Base-by-base conservation (phyloP, 2,329 filamentous ascomycete genomes). In the Ceratocystis cubensis region DNA sequence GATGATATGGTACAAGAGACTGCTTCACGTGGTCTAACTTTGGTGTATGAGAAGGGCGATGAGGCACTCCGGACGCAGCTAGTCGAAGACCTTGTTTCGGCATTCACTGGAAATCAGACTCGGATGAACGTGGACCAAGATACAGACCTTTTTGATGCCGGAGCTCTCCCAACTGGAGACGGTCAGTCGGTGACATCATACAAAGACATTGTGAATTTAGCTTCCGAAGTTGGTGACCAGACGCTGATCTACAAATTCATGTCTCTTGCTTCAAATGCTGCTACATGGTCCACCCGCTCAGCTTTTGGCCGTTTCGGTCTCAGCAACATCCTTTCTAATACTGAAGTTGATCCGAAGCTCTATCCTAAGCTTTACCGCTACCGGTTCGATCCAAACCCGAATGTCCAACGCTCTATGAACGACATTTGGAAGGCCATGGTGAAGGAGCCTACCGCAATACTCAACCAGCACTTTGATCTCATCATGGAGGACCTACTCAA, bases 171-270 rank as follows among this genome's bases (percentile, higher is more conserved):
- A 0, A 97, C 92, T 0, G 91, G 92, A 2, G 91, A 96, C 70
- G 91, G 91, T 6, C 90, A 83, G 70, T 91, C 91, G 0, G 84
- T 97, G 66, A 96, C 91, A 0, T 97, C 93, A 0, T 99, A 99
- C 78, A 96, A 96, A 74, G 94, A 99, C 73, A 97, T 99, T 70
- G 89, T 99, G 75, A 94, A 92, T 71, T 80, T 99, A 61, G 94
- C 94, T n/a, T 90, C 93, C 56, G 94, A 99, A 76, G 92, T 96
- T 44, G 94, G 94, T 10, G 93, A 99, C 72, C 93, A 94, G 67
- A 92, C 89, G 71, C 80, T 99, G n/a, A 89, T 97, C 0, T 99
- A 99, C 78, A 91, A 92, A 69, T 97, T 99, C 77, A 99, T 99
- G 94, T 93, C 92, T 0, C 81, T 99, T 70, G 94, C 94, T 2